Evolutionary conservation across 2,329 filamentous ascomycete genomes (phyloP), one percentile per base, ranked within the genome.

Genomic region (Bretziella fagacearum): DNA sequence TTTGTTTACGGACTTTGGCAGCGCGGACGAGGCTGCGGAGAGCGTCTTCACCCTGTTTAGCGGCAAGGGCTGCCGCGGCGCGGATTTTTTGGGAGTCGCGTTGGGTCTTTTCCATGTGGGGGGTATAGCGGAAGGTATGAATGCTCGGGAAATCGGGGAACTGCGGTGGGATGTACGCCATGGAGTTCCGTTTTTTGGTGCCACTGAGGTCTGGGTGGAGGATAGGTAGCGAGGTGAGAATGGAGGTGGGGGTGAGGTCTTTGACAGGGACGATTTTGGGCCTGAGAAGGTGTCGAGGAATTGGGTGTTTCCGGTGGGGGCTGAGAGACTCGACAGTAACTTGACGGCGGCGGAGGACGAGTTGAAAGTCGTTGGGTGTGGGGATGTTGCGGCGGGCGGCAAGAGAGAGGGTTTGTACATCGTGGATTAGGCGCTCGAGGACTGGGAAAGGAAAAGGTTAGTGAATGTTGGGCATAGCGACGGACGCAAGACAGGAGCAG

Each of bases 61-160:
- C 73, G 39, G 73, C 72, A 46, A 70, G 65, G 1, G 73, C 69
- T 1, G 74, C 74, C 33, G 76, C 71, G 46, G 74, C 69, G 20
- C 74, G 67, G 37, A 77, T 72, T 56, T 71, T 73, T 54, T 74
- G 68, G 0, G 71, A 67, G 49, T 77, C 70, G 15, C 60, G 63
- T 33, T 70, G 64, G 7, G 27, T 43, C 40, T 48, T 42, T 35
- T 53, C 52, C 15, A 70, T 64, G 27, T 68, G 66, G 2, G 70
- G 69, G 0, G 75, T 79, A 55, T 70, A 73, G 32, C 67, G 70
- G 59, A 78, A 80, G 3, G 75, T 79, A 54, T 79, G 74, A 39
- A 71, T 72, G 56, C 74, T 77, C 0, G 76, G 76, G 50, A 79
- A 79, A 7, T 69, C 65, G 0, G 76, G 76, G 44, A 80, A 77